Conservation (phyloP, 805 yeast genomes). For the Candida arabinofermentans region DNA sequence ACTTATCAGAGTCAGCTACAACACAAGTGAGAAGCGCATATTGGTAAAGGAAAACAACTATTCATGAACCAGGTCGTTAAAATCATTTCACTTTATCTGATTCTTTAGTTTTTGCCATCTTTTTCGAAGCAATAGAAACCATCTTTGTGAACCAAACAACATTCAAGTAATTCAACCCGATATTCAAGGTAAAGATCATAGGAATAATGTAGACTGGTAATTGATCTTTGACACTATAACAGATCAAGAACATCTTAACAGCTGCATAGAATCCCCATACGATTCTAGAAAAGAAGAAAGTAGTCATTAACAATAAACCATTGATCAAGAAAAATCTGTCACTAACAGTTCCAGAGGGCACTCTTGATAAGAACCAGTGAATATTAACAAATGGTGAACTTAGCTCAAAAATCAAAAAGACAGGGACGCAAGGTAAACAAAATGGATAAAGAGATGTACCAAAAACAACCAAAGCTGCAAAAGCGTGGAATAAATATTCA, state of each 20-base stretch:
- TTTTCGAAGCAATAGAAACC: conserved; percentile 74
- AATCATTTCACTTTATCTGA: no score
- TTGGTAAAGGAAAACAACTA: no score
- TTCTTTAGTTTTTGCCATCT: no score
- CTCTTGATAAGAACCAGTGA: conserved; percentile 83
- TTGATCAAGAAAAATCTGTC: conserved; percentile 53
- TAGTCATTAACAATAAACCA: conserved; percentile 63
- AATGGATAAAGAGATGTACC: conserved; percentile 61
- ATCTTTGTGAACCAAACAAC: conserved; percentile 86
- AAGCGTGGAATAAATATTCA: conserved; percentile 80
- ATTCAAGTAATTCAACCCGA: conserved; percentile 64
- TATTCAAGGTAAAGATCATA: conserved; percentile 52
- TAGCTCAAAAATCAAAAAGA: conserved; percentile 79
- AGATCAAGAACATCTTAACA: conserved; percentile 42
- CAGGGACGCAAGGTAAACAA: conserved; percentile 76
- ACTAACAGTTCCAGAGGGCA: conserved; percentile 66
- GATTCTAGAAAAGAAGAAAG: conserved; percentile 76
- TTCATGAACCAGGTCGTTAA: no score
- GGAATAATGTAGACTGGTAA: conserved; percentile 46
- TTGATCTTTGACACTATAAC: conserved; percentile 37
- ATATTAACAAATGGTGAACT: conserved; percentile 93
- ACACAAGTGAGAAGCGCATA: no score
- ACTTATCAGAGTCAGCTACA: no score
- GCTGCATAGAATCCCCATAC: conserved; percentile 86
- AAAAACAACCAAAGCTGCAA: conserved; percentile 77